Evolutionary conservation across 2,329 filamentous ascomycete genomes (phyloP), one percentile per base, ranked within the genome.

Genomic region (Aspergillus pseudotamarii): DNA sequence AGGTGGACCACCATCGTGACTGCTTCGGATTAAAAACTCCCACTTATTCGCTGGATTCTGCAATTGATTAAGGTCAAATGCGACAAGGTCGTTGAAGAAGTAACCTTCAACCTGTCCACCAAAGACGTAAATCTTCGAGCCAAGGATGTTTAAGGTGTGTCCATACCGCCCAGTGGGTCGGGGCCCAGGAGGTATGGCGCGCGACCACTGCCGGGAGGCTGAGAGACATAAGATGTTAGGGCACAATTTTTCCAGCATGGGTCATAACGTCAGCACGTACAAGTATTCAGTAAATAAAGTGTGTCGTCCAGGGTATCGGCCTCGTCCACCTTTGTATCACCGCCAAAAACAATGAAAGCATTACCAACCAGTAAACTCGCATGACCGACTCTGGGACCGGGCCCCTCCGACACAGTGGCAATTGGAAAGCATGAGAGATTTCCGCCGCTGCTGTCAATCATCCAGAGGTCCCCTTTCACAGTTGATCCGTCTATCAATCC

Each of bases 121-220:
- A 75, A 99, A 99, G 34, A 99, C 91, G 80, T 93, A 99, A 50
- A 99, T 94, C 76, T 96, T 98, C 64, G 95, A 98, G 30, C 94
- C 94, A 2, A 99, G 82, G 46, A 99, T 98, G 75, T 98, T 99
- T 65, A 99, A 80, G 0, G 95, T 96, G 77, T 99, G 95, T 6
- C 96, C 95, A 72, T 99, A 99, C 69, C 95, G 90, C 56, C 95
- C 95, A 6, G 93, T 88, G 2, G 95, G 95, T 63, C 94, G 87
- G 43, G 91, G 88, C 2, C 94, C 94, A 14, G 93, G 90, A 8
- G 96, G 95, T 53, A 97, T 86, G 48, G 95, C 94, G 77, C 94
- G 88, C 61, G 96, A 98, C 95, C 95, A 99, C 83, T 99, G 95
- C 72, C 95, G 91, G 61, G 95, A 98, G 66, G 95, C 95, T 98